Base-by-base conservation (phyloP, 768 basidiomycete species). In the Suillus luteus region DNA sequence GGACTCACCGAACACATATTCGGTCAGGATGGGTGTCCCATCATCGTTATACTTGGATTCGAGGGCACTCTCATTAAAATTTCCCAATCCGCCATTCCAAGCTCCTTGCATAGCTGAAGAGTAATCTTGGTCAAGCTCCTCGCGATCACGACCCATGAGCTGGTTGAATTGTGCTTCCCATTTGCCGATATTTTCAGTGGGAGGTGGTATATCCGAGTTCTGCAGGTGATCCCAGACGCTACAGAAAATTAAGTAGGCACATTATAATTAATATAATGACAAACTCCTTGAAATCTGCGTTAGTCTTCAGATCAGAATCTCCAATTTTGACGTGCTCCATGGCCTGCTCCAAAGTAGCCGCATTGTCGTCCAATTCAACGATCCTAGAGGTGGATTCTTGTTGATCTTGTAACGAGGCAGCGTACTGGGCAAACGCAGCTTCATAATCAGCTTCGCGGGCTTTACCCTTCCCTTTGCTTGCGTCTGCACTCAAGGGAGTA, bases 141-240 rank as follows among this genome's bases (percentile, higher is more conserved):
- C 87, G 37, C 89, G 84, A 63, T 88, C 82, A 10, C 83, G 72
- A 40, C 80, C 81, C 90, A 93, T 91, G 48, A 92, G 77, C 64
- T 92, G 87, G 71, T 89, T 88, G 66, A 93, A 90, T 72, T 93
- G 87, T 7, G 90, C 84, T 74, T 94, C 93, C 92, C 92, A 93
- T 73, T 87, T 88, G 1, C 86, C 85, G 62, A 91, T 73, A 63
- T 92, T 89, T 72, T 86, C 88, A 27, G 79, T 70, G 5, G 84
- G 80, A 1, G 87, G 85, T 3, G 86, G 83, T 27, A 83, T 64
- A 31, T 84, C 84, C 1, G 86, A 87, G 60, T 83, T 80, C 68
- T 85, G 85, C 33, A 89, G 73, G 41, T 85, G 78, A 51, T 86
- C 80, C 89, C 86, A 91, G 43, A 85, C 79, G 46, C 91, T 93